These are phyloP conservation scores for Eragrostis tef DNA, from an alignment of 202 grass and related monocot species.

Conservation along the genomic window DNA sequence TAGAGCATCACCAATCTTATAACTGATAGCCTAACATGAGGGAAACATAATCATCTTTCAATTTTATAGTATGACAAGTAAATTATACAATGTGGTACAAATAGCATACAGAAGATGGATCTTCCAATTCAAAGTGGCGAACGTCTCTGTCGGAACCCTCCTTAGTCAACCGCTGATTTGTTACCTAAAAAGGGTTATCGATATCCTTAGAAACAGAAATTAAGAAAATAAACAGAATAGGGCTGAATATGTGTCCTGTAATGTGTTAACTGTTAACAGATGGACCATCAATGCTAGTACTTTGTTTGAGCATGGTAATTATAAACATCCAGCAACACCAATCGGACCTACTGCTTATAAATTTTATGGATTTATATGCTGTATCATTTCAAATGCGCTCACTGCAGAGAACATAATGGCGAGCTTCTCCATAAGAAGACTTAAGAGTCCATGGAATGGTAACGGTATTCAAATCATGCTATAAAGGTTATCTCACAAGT, in stretches of 20 bases:
- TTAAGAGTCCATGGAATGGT: not conserved
- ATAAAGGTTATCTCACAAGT: slow-evolving; percentile 9
- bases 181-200: slow-evolving; percentile 44
- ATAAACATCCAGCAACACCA: not conserved
- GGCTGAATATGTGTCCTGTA: no score
- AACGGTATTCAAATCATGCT: not conserved
- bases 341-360: not conserved
- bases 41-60: slow-evolving; percentile 36
- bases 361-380: not conserved
- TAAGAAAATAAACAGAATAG: slow-evolving; percentile 23
- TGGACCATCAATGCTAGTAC: not conserved
- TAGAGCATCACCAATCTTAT: slow-evolving; percentile 75
- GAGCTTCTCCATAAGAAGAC: slow-evolving; percentile 17
- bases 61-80: slow-evolving; percentile 26
- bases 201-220: slow-evolving; percentile 33
- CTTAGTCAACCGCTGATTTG: slow-evolving; percentile 69
- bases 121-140: slow-evolving; percentile 80
- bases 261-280: slow-evolving; percentile 18
- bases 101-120: slow-evolving; percentile 65
- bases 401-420: not conserved
- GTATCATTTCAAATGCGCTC: not conserved
- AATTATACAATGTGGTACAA: slow-evolving; percentile 36
- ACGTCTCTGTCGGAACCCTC: slow-evolving; percentile 72
- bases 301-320: slow-evolving; percentile 20
- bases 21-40: slow-evolving; percentile 63